Evolutionary conservation across 768 basidiomycete species (phyloP).

Genomic region (Dioszegia hungarica): DNA sequence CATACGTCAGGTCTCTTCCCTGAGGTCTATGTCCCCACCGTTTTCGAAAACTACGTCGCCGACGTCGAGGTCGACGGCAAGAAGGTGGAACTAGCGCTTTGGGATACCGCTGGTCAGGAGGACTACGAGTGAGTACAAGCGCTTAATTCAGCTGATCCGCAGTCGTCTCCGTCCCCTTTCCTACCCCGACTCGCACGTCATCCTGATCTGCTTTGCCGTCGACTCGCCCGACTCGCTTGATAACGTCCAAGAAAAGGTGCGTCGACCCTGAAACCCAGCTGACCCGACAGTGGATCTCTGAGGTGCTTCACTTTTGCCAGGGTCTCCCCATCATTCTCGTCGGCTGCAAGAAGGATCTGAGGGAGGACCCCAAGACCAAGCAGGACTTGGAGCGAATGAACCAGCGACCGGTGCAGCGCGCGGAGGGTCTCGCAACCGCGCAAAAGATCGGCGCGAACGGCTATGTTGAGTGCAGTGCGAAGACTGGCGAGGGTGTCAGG

Average conservation of each 20-base stretch:
- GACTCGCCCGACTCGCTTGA: slow-evolving; percentile 97
- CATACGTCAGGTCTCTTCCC: no score
- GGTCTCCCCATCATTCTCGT: slow-evolving; percentile 94
- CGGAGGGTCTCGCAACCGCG: slow-evolving; percentile 83
- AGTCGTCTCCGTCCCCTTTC: slow-evolving; percentile 87
- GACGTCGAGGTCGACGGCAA: slow-evolving; percentile 98
- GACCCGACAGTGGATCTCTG: slow-evolving; percentile 83
- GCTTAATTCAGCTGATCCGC: neutral
- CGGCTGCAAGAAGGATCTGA: slow-evolving; percentile 97
- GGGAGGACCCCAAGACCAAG: slow-evolving; percentile 85
- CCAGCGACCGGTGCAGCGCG: slow-evolving; percentile 71
- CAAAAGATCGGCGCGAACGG: slow-evolving; percentile 95
- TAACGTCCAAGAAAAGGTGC: slow-evolving; percentile 99
- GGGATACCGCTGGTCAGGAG: slow-evolving; percentile 99
- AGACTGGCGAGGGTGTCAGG: slow-evolving; percentile 91
- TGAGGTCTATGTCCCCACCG: slow-evolving; percentile 99
- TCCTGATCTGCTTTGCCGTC: slow-evolving; percentile 97
- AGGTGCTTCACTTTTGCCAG: slow-evolving; percentile 96
- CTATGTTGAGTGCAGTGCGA: slow-evolving; percentile 96
- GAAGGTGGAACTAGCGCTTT: slow-evolving; percentile 94
- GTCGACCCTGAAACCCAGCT: slow-evolving; percentile 35
- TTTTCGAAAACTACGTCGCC: slow-evolving; percentile 99
- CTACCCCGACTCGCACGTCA: slow-evolving; percentile 99
- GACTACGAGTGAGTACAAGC: slow-evolving; percentile 73
- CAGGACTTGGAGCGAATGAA: slow-evolving; percentile 90